Evolutionary conservation across 805 yeast genomes (phyloP), one percentile per base, ranked within the genome.

Genomic region (Lachancea lanzarotensis): DNA sequence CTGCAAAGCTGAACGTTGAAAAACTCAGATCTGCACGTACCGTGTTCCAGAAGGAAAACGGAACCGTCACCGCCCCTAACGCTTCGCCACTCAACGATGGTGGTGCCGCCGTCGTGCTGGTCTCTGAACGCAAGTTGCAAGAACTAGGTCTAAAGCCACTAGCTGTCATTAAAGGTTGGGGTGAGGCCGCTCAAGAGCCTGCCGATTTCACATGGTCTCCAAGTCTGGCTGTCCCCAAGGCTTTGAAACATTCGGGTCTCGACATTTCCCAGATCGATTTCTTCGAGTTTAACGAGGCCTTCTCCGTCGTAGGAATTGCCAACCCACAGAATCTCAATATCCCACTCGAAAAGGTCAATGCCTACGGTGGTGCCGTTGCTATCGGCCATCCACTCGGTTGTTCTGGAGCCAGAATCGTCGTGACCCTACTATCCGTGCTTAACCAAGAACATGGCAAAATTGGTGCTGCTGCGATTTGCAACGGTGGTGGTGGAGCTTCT

Each of bases 401-500:
- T 63, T 85, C 95, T n/a, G 97, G 97, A 68, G 95, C 95, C 38
- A 79, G 97, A 75, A 78, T 93, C 59, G 79, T 93, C 46, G 90
- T 87, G 54, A 93, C 98, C 25, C 76, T 93, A 67, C 59, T 81
- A 47, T 78, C 88, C 40, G 89, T 90, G 15, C 78, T 93, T 62
- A 54, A 68, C 32, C 96, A 91, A 72, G 98, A 93, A 74, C 69
- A 69, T 45, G 95, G 91, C 56, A 87, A 83, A 71, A 67, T 81
- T 55, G 99, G 99, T 66, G 88, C 81, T 54, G 97, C 96, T 59
- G 96, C 88, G 66, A 83, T 93, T 63, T 93, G 98, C 77, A 93
- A 93, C 68, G 98, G 99, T 74, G 99, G 99, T 61, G 99, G 99
- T 66, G 99, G 98, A 65, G 98, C 97, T 40, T 84, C 95, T 45